A percentile compares a stretch with the other conserved stretches of the same genome.
Conservation (phyloP, 192 early-diverging fungal species). For the Allomyces javanicus region DNA sequence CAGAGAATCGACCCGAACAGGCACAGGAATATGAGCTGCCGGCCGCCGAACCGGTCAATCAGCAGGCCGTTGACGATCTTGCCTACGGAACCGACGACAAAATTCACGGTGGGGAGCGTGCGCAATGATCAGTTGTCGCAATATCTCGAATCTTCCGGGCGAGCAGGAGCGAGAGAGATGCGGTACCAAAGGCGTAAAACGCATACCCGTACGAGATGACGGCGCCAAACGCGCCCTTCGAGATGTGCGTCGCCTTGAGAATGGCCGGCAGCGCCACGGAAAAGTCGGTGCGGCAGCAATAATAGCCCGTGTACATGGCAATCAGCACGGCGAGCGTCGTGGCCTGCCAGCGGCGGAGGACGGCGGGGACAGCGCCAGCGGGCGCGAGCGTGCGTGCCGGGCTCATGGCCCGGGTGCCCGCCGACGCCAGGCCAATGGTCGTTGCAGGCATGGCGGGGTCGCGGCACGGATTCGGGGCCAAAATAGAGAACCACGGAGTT, state of each 20-base stretch:
- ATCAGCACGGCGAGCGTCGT: not conserved
- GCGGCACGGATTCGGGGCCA: too few relatives aligned
- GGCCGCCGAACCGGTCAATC: not conserved
- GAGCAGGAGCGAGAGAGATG: too few relatives aligned
- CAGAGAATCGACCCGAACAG: not conserved
- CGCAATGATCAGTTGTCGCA: too few relatives aligned
- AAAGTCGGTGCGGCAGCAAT: not conserved
- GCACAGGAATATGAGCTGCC: not conserved
- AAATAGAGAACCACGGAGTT: too few relatives aligned
- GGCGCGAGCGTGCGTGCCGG: too few relatives aligned
- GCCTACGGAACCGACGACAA: not conserved
- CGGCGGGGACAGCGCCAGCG: too few relatives aligned
- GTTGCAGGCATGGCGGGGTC: too few relatives aligned
- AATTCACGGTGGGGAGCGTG: too few relatives aligned
- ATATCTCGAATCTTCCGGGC: too few relatives aligned
- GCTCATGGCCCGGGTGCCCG: too few relatives aligned
- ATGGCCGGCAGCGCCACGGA: not conserved
- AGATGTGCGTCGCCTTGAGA: not conserved
- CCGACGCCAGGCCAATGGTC: too few relatives aligned
- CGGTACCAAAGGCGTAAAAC: not conserved
- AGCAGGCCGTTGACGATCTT: not conserved
- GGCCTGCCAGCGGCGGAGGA: not conserved
- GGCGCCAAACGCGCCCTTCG: not conserved
- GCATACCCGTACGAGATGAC: not conserved
- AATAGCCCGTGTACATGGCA: not conserved